Conservation (phyloP, 305 asterid species). For the Solanum hybrid region DNA sequence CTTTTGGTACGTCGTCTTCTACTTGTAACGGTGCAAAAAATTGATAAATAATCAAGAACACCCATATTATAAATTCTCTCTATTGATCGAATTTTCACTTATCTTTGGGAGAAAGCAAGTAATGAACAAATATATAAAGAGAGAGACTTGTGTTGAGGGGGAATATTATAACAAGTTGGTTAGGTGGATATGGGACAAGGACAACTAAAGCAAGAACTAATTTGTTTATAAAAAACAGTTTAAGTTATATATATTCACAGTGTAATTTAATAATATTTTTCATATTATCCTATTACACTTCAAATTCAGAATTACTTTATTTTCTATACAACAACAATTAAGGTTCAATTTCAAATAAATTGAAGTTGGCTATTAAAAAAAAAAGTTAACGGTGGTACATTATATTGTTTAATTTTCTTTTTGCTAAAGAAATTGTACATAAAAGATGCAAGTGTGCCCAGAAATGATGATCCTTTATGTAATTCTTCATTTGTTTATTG, state of each 20-base stretch:
- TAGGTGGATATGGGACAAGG: constrained; percentile 4
- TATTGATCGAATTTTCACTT: background rate
- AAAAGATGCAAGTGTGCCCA: constrained; percentile 31
- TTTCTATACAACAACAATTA: background rate
- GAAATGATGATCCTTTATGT: constrained; percentile 56
- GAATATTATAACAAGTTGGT: background rate
- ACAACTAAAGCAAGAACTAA: background rate
- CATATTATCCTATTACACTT: background rate
- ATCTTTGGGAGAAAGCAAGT: constrained; percentile 17
- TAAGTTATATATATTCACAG: background rate
- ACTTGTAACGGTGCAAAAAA: constrained; percentile 68
- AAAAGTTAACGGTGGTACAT: background rate
- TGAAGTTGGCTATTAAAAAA: background rate
- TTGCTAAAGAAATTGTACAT: constrained; percentile 12
- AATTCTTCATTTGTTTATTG: constrained; percentile 18
- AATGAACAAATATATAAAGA: background rate
- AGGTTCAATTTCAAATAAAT: background rate
- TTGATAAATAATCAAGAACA: constrained; percentile 82
- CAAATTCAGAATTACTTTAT: background rate
- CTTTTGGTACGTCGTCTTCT: constrained; percentile 53
- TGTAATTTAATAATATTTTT: background rate
- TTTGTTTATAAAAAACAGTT: background rate
- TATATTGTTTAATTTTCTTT: background rate
- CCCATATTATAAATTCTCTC: constrained; percentile 40
- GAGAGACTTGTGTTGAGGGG: background rate